phyloP scores from a whole-genome alignment of 805 yeast genomes.

The Candida parachauliodes region DNA sequence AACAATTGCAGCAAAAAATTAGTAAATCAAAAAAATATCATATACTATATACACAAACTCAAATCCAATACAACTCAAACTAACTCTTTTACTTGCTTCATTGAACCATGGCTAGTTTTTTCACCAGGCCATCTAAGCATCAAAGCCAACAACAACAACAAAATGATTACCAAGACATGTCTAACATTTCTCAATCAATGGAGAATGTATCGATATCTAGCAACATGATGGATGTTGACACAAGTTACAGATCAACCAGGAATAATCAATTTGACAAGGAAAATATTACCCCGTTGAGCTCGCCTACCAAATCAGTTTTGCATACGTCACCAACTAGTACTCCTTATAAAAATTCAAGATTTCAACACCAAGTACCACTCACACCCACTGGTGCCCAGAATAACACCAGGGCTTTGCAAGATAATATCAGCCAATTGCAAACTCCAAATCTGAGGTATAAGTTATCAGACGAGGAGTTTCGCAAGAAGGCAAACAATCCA shows the following conservation, averaged over 20 bases:
- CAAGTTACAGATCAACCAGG: conserved; percentile 20
- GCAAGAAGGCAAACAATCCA: conserved; percentile 57
- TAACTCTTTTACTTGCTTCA: not conserved
- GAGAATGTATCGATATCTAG: conserved; percentile 39
- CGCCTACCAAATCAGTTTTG: conserved; percentile 36
- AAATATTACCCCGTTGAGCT: conserved; percentile 31
- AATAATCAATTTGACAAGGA: conserved; percentile 26
- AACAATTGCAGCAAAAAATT: conserved; percentile 2
- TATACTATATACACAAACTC: not conserved
- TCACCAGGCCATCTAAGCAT: conserved; percentile 17
- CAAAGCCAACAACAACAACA: conserved; percentile 5
- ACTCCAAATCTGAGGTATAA: conserved; percentile 12
- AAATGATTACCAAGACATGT: conserved; percentile 17
- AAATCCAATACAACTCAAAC: not conserved
- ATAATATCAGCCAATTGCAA: conserved; percentile 31
- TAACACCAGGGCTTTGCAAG: conserved; percentile 17
- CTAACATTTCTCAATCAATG: conserved; percentile 39
- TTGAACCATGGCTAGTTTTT: conserved; percentile 15
- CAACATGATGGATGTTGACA: conserved; percentile 39
- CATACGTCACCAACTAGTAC: conserved; percentile 24
- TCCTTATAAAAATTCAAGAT: conserved; percentile 9
- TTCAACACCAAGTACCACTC: conserved; percentile 7
- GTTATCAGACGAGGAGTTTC: conserved; percentile 43
- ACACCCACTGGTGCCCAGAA: conserved; percentile 7
- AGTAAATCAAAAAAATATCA: too few relatives aligned